Conservation (phyloP, 768 basidiomycete species). For the Termitomyces sp. region DNA sequence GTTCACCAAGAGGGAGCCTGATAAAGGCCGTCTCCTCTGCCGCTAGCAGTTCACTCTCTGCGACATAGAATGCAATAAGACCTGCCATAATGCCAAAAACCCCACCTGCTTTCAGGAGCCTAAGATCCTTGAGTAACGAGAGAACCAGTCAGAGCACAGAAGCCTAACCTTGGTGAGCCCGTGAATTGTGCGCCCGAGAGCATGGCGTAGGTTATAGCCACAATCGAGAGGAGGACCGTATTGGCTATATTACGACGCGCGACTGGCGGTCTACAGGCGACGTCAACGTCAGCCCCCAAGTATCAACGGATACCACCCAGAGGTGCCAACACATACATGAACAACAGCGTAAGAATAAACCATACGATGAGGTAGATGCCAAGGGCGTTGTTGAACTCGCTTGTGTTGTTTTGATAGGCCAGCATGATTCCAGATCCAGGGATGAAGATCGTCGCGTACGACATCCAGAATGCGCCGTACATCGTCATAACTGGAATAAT, state of each 20-base stretch:
- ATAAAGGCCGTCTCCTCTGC: conserved; percentile 25
- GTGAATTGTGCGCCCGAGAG: conserved; percentile 23
- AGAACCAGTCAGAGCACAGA: background rate
- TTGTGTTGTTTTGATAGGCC: conserved; percentile 38
- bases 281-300: background rate
- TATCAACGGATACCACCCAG: background rate
- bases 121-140: conserved; percentile 4
- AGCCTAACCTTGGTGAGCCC: conserved; percentile 16
- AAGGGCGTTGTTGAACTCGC: conserved; percentile 52
- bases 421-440: conserved; percentile 54
- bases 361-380: conserved; percentile 68
- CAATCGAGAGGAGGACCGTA: conserved; percentile 21
- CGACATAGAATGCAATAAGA: conserved; percentile 30
- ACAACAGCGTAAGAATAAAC: conserved; percentile 62
- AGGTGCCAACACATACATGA: conserved; percentile 42
- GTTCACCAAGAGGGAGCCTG: conserved; percentile 24
- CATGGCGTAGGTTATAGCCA: conserved; percentile 26
- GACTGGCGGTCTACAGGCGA: conserved; percentile 21
- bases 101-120: conserved; percentile 24
- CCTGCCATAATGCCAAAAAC: conserved; percentile 29
- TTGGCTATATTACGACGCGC: conserved; percentile 24
- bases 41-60: conserved; percentile 26
- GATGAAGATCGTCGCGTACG: conserved; percentile 65
- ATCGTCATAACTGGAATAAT: conserved; percentile 55
- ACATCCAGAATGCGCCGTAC: conserved; percentile 81